Base-by-base conservation (phyloP, 2,329 filamentous ascomycete genomes). In the Aspergillus uvarum region DNA sequence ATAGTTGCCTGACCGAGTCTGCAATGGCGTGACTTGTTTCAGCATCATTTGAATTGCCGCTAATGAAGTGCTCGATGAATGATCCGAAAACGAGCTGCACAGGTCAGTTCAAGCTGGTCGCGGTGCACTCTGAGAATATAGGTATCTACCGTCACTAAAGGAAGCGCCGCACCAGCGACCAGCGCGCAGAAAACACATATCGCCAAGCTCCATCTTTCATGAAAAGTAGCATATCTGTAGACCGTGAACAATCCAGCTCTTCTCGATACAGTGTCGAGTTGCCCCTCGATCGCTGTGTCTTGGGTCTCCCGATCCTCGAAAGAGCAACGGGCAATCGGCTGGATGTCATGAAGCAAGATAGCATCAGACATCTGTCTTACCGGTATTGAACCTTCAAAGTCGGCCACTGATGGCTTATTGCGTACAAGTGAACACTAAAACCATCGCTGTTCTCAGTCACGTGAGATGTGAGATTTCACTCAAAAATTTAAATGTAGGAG, bases 161-260 rank as follows among this genome's bases (percentile, higher is more conserved):
- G 59, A 54, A 60, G 53, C 6, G 59, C 59, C 5, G 59, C 49
- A 21, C 59, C 59, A 4, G 59, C 59, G 8, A 24, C 59, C 12
- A 60, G 32, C 7, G 59, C 54, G 16, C 59, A 60, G 16, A 35
- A 50, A 19, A n/a, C 49, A 12, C 54, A 57, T 50, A 53, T 6
- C 2, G 32, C 19, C 31, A 60, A 38, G 5, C n/a, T 7, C 12
- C 59, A 60, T 29, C 35, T 26, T 32, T 57, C 48, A 8, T 31
- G 19, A 14, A 11, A 2, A 11, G 38, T 57, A 4, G 59, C 54
- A 38, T 38, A 57, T 31, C 44, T 49, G 31, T 53, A 57, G n/a
- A 42, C 42, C 4, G 54, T 35, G 49, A 60, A 32, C 5, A 60
- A 19, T 14, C 26, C 52, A 38, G 49, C 59, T 6, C n/a, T 48